Conservation (phyloP, 2,329 filamentous ascomycete genomes). For the Gremmenia infestans region DNA sequence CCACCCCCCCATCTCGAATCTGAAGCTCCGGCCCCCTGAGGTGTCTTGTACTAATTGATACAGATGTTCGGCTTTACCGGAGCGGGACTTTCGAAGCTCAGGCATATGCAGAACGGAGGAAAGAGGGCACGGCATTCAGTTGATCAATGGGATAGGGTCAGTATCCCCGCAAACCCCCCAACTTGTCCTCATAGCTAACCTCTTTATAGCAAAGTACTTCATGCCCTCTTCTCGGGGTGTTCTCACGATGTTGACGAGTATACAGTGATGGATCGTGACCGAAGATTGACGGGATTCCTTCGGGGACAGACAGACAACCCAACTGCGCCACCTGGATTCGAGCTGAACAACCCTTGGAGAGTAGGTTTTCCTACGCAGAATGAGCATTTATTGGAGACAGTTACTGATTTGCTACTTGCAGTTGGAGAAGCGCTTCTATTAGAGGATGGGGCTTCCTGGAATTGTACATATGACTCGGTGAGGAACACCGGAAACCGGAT, state of each 20-base stretch:
- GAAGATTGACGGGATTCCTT: constrained; percentile 36
- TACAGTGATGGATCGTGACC: constrained; percentile 39
- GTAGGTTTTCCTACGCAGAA: constrained; percentile 26
- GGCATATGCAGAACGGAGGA: constrained; percentile 35
- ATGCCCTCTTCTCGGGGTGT: background rate
- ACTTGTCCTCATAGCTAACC: constrained; percentile 20
- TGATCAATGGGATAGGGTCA: constrained; percentile 38
- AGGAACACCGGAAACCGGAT: background rate
- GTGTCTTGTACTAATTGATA: constrained; percentile 15
- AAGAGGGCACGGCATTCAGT: constrained; percentile 36
- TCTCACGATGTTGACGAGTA: constrained; percentile 13
- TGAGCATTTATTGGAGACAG: background rate
- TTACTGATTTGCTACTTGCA: constrained; percentile 6
- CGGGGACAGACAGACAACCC: constrained; percentile 36
- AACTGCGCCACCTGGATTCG: constrained; percentile 35
- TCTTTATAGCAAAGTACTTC: constrained; percentile 32
- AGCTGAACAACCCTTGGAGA: constrained; percentile 39
- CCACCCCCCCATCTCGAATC: constrained; percentile 8
- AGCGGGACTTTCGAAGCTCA: constrained; percentile 35
- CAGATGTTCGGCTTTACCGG: constrained; percentile 39
- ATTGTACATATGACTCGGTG: constrained; percentile 5
- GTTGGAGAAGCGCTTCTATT: constrained; percentile 27
- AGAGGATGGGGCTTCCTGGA: background rate
- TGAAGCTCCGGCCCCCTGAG: background rate
- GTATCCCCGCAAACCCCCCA: constrained; percentile 6